phyloP scores from a whole-genome alignment of 495 filamentous ascomycete species.

The Xylaria flabelliformis region DNA sequence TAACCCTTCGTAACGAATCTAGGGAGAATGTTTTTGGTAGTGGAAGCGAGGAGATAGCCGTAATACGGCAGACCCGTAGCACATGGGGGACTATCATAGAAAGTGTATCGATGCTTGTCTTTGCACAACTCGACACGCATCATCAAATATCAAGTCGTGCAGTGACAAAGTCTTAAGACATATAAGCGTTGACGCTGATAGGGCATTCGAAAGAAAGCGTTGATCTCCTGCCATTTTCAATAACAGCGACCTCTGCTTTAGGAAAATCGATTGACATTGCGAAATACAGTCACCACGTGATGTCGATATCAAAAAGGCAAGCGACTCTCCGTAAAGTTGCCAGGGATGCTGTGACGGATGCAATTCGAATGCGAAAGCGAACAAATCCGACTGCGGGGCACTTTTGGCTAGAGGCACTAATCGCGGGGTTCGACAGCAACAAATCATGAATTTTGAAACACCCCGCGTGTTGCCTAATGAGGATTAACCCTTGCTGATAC shows the following conservation, averaged over 20 bases:
- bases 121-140: conserved; percentile 49
- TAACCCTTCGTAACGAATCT: conserved; percentile 93
- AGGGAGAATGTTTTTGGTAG: conserved; percentile 97
- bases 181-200: conserved; percentile 40
- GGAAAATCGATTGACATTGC: conserved; percentile 90
- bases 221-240: conserved; percentile 87
- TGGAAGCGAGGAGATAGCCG: conserved; percentile 92
- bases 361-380: conserved; percentile 17
- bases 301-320: neutral
- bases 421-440: conserved; percentile 23
- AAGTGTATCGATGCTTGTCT: conserved; percentile 52
- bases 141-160: conserved; percentile 15
- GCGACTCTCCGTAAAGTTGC: neutral
- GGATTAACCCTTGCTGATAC: conserved; percentile 4
- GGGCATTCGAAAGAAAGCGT: conserved; percentile 85
- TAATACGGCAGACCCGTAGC: conserved; percentile 85
- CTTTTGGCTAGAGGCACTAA: conserved; percentile 24
- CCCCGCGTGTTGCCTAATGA: conserved; percentile 20
- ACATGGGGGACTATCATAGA: conserved; percentile 76
- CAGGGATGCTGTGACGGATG: neutral
- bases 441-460: conserved; percentile 12
- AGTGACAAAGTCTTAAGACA: neutral
- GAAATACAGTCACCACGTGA: neutral
- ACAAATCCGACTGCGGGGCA: conserved; percentile 28
- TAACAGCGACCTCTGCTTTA: conserved; percentile 82